Evolutionary conservation across 345 rosid genomes (phyloP), one percentile per base, ranked within the genome.

Genomic region (Heritiera littoralis): DNA sequence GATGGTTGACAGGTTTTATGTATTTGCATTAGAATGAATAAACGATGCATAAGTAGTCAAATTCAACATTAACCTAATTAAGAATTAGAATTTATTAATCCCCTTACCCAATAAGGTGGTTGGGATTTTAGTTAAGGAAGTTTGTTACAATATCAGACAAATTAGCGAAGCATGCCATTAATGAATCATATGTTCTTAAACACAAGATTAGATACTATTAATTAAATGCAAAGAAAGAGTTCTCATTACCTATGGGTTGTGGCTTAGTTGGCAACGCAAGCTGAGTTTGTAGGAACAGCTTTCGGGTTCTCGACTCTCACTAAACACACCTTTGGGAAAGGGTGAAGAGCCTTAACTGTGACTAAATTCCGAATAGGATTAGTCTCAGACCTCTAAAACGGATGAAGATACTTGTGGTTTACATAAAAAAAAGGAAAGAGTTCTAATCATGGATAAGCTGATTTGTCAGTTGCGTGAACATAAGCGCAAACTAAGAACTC

Each of bases 1-100:
- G 48, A 32, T 64, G 64, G 64, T 72, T 72, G 64, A 72, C 49
- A 54, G 75, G 10, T 72, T 54, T n/a, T 35, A 28, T 38, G 18
- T 72, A 6, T 28, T 30, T 54, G 61, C 76, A 35, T 72, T 72
- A 18, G 54, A 59, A 59, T 59, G 35, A 20, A 23, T 0, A 59
- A 32, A 72, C 8, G 9, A 15, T 30, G 38, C 45, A 54, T 6
- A 54, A 12, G 2, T 9, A 17, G 63, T 35, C 76, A 54, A 72
- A 17, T 28, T 70, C 30, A 14, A 28, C 60, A 30, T 49, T 14
- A 49, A 11, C 54, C 12, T 0, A 49, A 23, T 23, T 23, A 23
- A 23, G 28, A 23, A 23, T 23, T 23, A 63, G 41, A 63, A 63
- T 63, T 23, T 23, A 23, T 32, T 30, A 30, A 14, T 12, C 6